Evolutionary conservation across 768 basidiomycete species (phyloP).

Genomic region (Termitomyces sp.): DNA sequence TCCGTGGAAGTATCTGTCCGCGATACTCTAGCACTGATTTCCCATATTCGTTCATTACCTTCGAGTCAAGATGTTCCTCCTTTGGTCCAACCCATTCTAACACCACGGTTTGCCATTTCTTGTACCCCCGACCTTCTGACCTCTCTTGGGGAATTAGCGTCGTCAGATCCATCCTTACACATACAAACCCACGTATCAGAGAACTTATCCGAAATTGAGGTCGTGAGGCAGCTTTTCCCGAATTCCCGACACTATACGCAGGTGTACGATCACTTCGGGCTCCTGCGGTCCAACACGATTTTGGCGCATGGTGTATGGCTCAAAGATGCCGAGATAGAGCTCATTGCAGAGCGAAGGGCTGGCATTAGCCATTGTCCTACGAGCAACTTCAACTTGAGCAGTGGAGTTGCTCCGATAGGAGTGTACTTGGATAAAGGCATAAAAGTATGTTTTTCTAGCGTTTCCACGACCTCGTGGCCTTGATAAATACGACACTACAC

Average conservation of each 20-base stretch:
- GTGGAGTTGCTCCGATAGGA: slow-evolving; percentile 79
- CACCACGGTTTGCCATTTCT: slow-evolving; percentile 94
- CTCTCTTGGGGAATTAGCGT: slow-evolving; percentile 56
- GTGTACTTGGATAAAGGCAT: slow-evolving; percentile 76
- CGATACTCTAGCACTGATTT: slow-evolving; percentile 59
- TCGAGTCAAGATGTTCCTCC: slow-evolving; percentile 26
- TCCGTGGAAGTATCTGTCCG: slow-evolving; percentile 52
- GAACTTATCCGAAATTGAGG: slow-evolving; percentile 65
- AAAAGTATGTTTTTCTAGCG: slow-evolving; percentile 48
- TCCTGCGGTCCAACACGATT: slow-evolving; percentile 76
- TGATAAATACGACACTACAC: background rate
- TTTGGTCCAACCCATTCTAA: slow-evolving; percentile 85
- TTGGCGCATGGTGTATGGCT: slow-evolving; percentile 87
- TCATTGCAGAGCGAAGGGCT: slow-evolving; percentile 58
- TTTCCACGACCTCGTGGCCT: background rate
- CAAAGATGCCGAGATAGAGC: slow-evolving; percentile 60
- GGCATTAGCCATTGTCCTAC: slow-evolving; percentile 93
- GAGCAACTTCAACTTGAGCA: slow-evolving; percentile 87
- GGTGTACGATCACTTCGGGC: slow-evolving; percentile 74
- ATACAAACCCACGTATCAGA: slow-evolving; percentile 95
- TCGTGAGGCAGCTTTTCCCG: slow-evolving; percentile 64
- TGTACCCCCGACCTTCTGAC: slow-evolving; percentile 69
- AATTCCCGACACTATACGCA: slow-evolving; percentile 60
- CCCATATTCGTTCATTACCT: slow-evolving; percentile 58
- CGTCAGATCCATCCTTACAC: slow-evolving; percentile 50